Evolutionary conservation across 192 early-diverging fungal species (phyloP).

Genomic region (Dissophora globulifera): DNA sequence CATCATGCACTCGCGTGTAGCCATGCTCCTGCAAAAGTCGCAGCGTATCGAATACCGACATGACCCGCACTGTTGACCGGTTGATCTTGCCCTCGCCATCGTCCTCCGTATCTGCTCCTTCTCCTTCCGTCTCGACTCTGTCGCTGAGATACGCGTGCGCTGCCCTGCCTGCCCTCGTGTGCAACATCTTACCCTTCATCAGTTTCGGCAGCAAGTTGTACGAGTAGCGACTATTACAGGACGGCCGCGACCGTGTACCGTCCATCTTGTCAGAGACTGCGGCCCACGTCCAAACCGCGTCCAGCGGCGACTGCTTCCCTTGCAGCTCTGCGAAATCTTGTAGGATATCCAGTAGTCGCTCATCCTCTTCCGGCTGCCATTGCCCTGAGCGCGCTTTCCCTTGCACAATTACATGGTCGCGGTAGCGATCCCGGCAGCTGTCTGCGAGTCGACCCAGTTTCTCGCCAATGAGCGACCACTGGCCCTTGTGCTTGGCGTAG

Average conservation of each 20-base stretch:
- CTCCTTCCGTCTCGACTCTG: neutral
- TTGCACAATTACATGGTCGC: conserved; percentile 27
- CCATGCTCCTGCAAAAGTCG: too few relatives aligned
- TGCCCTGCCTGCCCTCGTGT: conserved; percentile 11
- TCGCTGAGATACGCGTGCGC: neutral
- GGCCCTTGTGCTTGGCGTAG: conserved; percentile 26
- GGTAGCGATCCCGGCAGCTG: conserved; percentile 47
- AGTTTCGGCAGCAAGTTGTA: conserved; percentile 9
- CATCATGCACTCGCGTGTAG: too few relatives aligned
- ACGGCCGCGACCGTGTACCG: conserved; percentile 21
- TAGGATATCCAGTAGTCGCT: conserved; percentile 28
- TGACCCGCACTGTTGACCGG: too few relatives aligned
- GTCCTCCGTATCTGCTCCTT: neutral
- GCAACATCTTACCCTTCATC: conserved; percentile 9
- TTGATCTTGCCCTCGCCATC: too few relatives aligned
- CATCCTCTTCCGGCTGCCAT: conserved; percentile 37
- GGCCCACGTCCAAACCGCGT: conserved; percentile 21
- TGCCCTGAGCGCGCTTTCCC: conserved; percentile 19
- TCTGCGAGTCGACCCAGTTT: conserved; percentile 37
- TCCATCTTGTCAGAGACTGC: conserved; percentile 29
- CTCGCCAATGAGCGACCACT: conserved; percentile 46
- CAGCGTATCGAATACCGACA: too few relatives aligned
- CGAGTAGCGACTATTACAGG: conserved; percentile 30
- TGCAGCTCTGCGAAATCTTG: conserved; percentile 16
- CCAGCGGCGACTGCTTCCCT: conserved; percentile 16